phyloP scores from a whole-genome alignment of 2,329 filamentous ascomycete genomes.

The Colletotrichum spinosum region DNA sequence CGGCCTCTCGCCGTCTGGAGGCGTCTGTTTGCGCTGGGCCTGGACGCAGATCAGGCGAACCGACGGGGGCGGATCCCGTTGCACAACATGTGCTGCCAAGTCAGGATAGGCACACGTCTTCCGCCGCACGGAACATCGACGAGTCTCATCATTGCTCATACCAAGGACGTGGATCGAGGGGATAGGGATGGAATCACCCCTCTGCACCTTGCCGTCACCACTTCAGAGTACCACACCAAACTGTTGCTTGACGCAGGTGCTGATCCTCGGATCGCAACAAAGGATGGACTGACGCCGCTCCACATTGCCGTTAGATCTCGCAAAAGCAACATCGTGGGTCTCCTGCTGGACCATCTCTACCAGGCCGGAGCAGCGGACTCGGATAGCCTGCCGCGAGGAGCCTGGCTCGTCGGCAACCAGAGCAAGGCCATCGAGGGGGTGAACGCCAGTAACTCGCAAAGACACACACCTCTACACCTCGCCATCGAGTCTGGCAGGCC shows the following conservation, averaged over 20 bases:
- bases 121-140: constrained; percentile 12
- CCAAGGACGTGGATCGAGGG: constrained; percentile 1
- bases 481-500: constrained; percentile 41
- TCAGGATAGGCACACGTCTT: background rate
- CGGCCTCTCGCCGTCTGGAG: constrained; percentile 30
- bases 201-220: constrained; percentile 41
- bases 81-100: constrained; percentile 38
- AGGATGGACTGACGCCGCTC: constrained; percentile 51
- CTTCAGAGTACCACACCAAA: constrained; percentile 40
- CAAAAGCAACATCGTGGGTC: constrained; percentile 48
- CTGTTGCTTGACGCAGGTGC: constrained; percentile 51
- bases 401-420: background rate
- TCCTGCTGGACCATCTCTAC: constrained; percentile 40
- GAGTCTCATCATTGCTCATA: constrained; percentile 37
- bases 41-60: constrained; percentile 38
- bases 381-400: background rate
- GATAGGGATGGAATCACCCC: constrained; percentile 38
- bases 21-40: constrained; percentile 30
- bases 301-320: constrained; percentile 52
- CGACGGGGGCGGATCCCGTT: constrained; percentile 40
- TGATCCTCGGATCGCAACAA: constrained; percentile 44
- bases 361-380: background rate
- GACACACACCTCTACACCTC: constrained; percentile 40
- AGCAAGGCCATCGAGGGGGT: background rate
- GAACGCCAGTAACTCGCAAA: background rate